Evolutionary conservation across 345 rosid genomes (phyloP).

Genomic region (Limnanthes douglasii): DNA sequence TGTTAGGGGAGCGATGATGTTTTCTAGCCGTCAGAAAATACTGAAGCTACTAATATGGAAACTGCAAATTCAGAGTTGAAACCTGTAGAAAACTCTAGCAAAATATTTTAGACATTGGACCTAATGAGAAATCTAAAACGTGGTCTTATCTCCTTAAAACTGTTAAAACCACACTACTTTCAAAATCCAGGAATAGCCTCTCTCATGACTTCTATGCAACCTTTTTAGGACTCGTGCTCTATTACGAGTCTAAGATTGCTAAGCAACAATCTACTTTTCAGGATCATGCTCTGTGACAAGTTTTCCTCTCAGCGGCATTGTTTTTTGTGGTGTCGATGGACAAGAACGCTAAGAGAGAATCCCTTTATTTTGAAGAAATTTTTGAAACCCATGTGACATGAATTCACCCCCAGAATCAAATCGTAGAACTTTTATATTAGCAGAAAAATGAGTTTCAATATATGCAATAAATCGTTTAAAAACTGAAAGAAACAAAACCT

Average conservation of each 20-base stretch:
- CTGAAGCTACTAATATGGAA: constrained; percentile 21
- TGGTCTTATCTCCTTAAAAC: constrained; percentile 90
- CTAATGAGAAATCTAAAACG: constrained; percentile 40
- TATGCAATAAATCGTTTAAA: no score
- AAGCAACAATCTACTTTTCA: constrained; percentile 93
- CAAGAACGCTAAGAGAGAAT: no score
- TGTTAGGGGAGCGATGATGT: constrained; percentile 46
- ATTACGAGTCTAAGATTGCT: constrained; percentile 89
- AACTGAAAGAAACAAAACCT: no score
- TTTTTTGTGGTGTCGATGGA: no score
- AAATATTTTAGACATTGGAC: constrained; percentile 53
- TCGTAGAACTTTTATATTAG: no score
- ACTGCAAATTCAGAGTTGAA: constrained; percentile 26
- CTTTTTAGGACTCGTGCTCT: constrained; percentile 94
- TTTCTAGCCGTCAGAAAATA: constrained; percentile 77
- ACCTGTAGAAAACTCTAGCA: constrained; percentile 16
- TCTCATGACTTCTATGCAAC: constrained; percentile 95
- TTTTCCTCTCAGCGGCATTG: no score
- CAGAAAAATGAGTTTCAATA: no score
- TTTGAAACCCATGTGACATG: no score
- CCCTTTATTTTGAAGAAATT: no score
- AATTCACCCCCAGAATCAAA: no score
- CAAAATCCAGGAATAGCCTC: constrained; percentile 98
- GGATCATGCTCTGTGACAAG: no score
- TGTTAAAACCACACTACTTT: constrained; percentile 80